Percentiles rank a stretch among this genome's conserved stretches.
phyloP scores from a whole-genome alignment of 108 stramenopile species.

The Tribonema minus region DNA sequence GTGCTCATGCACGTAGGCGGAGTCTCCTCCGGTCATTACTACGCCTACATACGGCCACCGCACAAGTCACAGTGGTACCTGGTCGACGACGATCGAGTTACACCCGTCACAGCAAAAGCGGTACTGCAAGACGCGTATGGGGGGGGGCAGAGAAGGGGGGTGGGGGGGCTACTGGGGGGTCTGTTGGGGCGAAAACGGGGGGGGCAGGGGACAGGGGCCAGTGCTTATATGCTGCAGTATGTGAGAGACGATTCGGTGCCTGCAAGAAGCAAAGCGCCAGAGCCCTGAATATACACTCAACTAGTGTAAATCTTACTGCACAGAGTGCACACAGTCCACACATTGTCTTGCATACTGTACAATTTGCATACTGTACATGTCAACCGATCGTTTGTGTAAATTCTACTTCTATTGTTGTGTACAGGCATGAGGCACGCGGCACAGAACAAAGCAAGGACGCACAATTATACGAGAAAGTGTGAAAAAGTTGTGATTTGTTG shows the following conservation, averaged over 20 bases:
- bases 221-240: slow-evolving; percentile 33
- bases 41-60: slow-evolving; percentile 38
- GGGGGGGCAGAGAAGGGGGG: slow-evolving; percentile 1
- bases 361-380: no score
- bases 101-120: slow-evolving; percentile 22
- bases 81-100: slow-evolving; percentile 55
- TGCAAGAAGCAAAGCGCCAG: no score
- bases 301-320: neutral
- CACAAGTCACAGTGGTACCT: slow-evolving; percentile 27
- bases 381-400: no score
- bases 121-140: slow-evolving; percentile 41
- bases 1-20: slow-evolving; percentile 54
- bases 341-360: no score
- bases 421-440: neutral
- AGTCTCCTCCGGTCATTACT: slow-evolving; percentile 50
- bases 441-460: no score
- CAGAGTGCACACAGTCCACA: neutral
- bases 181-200: neutral
- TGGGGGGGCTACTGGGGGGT: neutral
- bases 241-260: no score
- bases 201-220: neutral
- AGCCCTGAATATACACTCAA: no score
- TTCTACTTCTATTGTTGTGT: neutral
- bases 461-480: no score
- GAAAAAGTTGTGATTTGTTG: no score